Conservation (phyloP, 352 stramenopile genomes). For the Globisporangium spinosum region DNA sequence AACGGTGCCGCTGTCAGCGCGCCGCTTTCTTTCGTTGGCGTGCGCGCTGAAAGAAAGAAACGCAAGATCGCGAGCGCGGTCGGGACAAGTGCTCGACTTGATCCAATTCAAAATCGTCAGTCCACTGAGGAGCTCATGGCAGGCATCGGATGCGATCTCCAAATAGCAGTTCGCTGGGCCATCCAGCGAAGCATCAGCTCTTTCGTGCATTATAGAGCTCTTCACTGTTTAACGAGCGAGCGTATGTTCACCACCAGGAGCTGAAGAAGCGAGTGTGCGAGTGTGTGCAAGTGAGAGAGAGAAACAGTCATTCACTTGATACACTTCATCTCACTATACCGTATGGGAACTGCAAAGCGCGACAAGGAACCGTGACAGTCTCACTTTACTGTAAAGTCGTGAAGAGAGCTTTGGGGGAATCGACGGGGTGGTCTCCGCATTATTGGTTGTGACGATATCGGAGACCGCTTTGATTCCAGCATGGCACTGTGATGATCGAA, state of each 20-base stretch:
- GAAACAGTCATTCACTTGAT: background rate
- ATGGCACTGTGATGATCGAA: too few species aligned
- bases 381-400: background rate
- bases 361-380: background rate
- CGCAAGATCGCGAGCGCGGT: background rate
- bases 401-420: too few species aligned
- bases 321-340: background rate
- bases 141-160: too few species aligned
- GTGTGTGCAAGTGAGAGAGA: background rate
- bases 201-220: background rate
- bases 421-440: too few species aligned
- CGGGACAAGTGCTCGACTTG: background rate
- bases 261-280: background rate
- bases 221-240: background rate
- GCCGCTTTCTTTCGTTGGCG: background rate
- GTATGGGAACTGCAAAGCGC: background rate
- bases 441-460: too few species aligned
- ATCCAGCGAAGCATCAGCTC: too few species aligned
- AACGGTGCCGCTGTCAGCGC: background rate
- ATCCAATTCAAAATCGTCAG: background rate
- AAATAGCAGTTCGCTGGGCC: too few species aligned
- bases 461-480: too few species aligned
- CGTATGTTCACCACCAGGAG: background rate
- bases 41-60: background rate
- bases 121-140: too few species aligned